A percentile compares a stretch with the other conserved stretches of the same genome.
Evolutionary conservation across 108 stramenopile species (phyloP).

Genomic region (Aurantiochytrium sp.): DNA sequence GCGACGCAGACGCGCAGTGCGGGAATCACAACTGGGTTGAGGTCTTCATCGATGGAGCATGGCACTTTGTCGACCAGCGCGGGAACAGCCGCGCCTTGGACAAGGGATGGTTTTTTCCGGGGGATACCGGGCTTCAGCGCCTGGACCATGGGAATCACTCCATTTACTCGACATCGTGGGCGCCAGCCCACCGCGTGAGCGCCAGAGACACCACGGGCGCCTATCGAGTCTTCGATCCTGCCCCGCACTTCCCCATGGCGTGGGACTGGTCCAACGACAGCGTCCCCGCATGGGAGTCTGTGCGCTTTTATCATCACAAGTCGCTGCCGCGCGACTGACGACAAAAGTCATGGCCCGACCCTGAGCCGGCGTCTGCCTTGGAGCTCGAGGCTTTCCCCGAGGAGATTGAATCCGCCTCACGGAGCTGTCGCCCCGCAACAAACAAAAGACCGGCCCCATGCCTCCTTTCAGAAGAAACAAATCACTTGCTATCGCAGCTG

Average conservation of each 20-base stretch:
- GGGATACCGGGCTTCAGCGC: not conserved
- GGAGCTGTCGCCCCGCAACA: too few relatives aligned
- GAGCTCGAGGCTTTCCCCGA: too few relatives aligned
- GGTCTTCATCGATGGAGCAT: not conserved
- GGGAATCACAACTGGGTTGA: constrained; percentile 34
- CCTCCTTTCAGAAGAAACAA: too few relatives aligned
- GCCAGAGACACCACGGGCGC: not conserved
- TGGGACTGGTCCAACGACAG: not conserved
- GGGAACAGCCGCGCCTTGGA: not conserved
- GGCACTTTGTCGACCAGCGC: constrained; percentile 14
- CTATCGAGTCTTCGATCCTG: not conserved
- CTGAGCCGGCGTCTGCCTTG: too few relatives aligned
- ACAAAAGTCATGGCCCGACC: too few relatives aligned
- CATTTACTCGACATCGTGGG: not conserved
- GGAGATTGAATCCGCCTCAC: too few relatives aligned
- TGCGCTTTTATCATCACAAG: not conserved
- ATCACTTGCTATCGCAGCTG: too few relatives aligned
- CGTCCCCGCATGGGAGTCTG: not conserved
- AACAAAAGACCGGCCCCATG: too few relatives aligned
- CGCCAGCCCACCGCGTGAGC: not conserved
- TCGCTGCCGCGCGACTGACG: too few relatives aligned
- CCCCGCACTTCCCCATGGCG: not conserved
- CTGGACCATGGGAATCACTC: not conserved
- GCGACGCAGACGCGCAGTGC: constrained; percentile 2
- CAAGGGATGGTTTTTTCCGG: not conserved